phyloP scores from a whole-genome alignment of 257 asterid genomes.

The Gardenia jasminoides region DNA sequence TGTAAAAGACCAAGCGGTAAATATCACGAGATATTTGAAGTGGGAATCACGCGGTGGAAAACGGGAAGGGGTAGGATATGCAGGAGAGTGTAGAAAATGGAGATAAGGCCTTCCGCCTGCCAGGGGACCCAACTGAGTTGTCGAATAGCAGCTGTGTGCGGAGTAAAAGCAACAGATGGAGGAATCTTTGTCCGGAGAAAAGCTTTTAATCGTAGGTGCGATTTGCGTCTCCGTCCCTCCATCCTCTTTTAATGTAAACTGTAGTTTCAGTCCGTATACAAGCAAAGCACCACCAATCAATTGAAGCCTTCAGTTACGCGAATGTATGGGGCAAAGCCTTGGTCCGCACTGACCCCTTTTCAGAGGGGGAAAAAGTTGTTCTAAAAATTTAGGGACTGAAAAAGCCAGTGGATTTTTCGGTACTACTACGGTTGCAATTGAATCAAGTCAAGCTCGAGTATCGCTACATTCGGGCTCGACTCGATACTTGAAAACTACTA shows the following conservation, averaged over 20 bases:
- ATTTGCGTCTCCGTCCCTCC: constrained; percentile 15
- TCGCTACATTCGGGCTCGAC: too few relatives aligned
- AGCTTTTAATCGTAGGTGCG: background rate
- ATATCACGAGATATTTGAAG: constrained; percentile 6
- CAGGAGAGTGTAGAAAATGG: background rate
- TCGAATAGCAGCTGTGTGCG: constrained; percentile 17
- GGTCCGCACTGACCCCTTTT: background rate
- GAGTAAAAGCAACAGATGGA: constrained; percentile 26
- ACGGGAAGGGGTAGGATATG: background rate
- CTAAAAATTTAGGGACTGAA: background rate
- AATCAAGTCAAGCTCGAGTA: too few relatives aligned
- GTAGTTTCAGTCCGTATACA: constrained; percentile 20
- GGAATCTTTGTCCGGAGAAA: constrained; percentile 31
- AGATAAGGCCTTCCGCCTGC: background rate
- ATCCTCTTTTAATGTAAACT: constrained; percentile 16
- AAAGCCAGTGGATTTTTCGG: background rate
- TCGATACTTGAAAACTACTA: too few relatives aligned
- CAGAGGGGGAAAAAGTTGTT: background rate
- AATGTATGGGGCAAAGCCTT: background rate
- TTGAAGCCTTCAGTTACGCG: too few relatives aligned
- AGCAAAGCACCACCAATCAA: constrained; percentile 28
- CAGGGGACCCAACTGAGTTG: constrained; percentile 28
- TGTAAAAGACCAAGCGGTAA: background rate
- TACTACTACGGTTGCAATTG: background rate
- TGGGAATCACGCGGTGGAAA: constrained; percentile 1